Base-by-base conservation (phyloP, 495 filamentous ascomycete genomes). In the Aspergillus leporis region DNA sequence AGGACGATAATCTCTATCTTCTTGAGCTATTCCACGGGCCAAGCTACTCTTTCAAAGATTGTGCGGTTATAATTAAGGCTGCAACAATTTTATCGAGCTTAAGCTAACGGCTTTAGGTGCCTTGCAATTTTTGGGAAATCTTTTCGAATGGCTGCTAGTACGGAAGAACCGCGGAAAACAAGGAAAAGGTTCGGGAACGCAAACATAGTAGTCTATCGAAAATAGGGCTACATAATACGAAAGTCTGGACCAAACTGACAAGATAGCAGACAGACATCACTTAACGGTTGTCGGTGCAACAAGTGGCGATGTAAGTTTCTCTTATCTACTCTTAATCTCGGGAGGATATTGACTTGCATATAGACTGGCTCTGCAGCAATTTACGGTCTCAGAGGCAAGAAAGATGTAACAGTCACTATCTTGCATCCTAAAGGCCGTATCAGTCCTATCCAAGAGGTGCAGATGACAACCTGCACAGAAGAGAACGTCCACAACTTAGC, bases 21-120 rank as follows among this genome's bases (percentile, higher is more conserved):
- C 85, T 98, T 12, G 94, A 98, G 74, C 86, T 98, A 12, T 98
- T 97, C 82, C 93, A 98, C 70, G 94, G 94, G n/a, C 93, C 92
- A 2, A 97, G 85, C n/a, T 96, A 87, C 64, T 85, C 93, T 7
- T 97, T 97, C 81, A 97, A 97, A 74, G 93, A 95, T 68, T 62
- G 58, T 56, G 18, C n/a, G 54, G 5, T 12, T 18, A 36, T 43
- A 28, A 41, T 49, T 4, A 47, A 16, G 30, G 30, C 10, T 41
- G 5, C 14, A 3, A 21, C 13, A 28, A 32, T 16, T 30, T 9
- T n/a, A 48, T 45, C 50, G 38, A 16, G 14, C 8, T 25, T 30
- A 12, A 28, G 19, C 55, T 57, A 22, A 65, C 58, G 32, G 55
- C 66, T 64, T 46, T 32, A 59, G 89, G 89, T 16, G 93, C 93